Percentiles rank a stretch among this genome's conserved stretches.
These are phyloP conservation scores for Conoideocrella luteorostrata DNA, from an alignment of 2,329 filamentous ascomycete genomes.

Conservation along the genomic window DNA sequence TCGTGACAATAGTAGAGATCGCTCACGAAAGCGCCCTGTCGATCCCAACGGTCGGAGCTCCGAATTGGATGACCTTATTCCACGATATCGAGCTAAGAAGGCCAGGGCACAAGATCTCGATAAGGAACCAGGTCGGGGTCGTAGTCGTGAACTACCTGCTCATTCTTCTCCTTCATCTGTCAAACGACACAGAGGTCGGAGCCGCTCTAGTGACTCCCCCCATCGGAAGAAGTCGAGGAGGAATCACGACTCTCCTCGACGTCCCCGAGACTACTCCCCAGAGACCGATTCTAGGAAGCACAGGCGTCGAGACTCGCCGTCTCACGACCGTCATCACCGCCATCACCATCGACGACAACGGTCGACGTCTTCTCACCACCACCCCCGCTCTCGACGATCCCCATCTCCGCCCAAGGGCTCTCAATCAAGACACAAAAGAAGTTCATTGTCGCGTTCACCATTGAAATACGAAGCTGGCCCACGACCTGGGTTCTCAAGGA, in stretches of 20 bases:
- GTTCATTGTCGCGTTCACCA: constrained; percentile 21
- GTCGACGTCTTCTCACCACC: constrained; percentile 22
- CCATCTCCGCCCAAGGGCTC: constrained; percentile 17
- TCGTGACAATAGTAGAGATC: constrained; percentile 31
- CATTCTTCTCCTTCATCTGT: constrained; percentile 30
- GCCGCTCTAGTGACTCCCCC: constrained; percentile 29
- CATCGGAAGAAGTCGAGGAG: constrained; percentile 35
- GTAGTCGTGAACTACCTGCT: constrained; percentile 26
- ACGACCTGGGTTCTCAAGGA: not conserved
- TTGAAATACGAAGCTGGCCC: constrained; percentile 8
- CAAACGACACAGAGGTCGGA: constrained; percentile 37
- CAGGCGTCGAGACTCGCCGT: constrained; percentile 23
- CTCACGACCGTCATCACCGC: constrained; percentile 24
- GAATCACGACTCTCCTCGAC: constrained; percentile 30
- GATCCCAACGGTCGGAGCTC: constrained; percentile 20
- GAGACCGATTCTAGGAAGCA: constrained; percentile 26
- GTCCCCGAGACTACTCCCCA: constrained; percentile 32
- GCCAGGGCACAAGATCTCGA: constrained; percentile 24
- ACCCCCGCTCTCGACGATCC: constrained; percentile 21
- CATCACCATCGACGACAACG: constrained; percentile 9
- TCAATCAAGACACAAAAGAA: constrained; percentile 14
- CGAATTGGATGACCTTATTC: constrained; percentile 31
- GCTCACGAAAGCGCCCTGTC: constrained; percentile 19
- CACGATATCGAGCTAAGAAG: constrained; percentile 28
- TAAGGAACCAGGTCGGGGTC: constrained; percentile 27